Percentiles rank a stretch among this genome's conserved stretches.
These are phyloP conservation scores for Hymenoscyphus infarciens DNA, from an alignment of 2,329 filamentous ascomycete genomes.

Conservation along the genomic window DNA sequence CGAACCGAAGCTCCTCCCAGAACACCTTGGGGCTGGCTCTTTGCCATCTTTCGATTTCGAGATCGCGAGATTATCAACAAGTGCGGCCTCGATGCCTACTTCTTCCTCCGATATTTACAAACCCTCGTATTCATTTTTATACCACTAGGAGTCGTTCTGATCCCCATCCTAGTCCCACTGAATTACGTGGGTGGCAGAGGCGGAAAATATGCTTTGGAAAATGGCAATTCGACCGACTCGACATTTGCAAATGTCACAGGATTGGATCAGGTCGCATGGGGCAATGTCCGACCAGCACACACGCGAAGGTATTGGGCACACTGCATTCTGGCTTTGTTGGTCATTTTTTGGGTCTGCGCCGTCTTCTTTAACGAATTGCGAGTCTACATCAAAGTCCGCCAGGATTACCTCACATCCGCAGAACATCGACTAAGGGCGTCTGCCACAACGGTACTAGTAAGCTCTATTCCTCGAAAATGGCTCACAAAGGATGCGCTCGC, in stretches of 20 bases:
- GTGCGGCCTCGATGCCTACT: slow-evolving; percentile 93
- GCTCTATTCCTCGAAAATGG: slow-evolving; percentile 88
- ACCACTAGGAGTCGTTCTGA: slow-evolving; percentile 70
- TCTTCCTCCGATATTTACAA: slow-evolving; percentile 88
- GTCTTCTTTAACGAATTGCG: slow-evolving; percentile 83
- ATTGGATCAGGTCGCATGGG: slow-evolving; percentile 81
- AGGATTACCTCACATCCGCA: slow-evolving; percentile 90
- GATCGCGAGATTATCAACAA: slow-evolving; percentile 87
- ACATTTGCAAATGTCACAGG: slow-evolving; percentile 43
- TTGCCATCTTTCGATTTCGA: slow-evolving; percentile 63
- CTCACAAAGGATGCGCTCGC: slow-evolving; percentile 75
- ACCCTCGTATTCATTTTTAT: slow-evolving; percentile 89
- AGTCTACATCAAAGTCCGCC: slow-evolving; percentile 87
- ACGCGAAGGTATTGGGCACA: slow-evolving; percentile 79
- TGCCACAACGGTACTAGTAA: slow-evolving; percentile 91
- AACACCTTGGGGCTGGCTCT: slow-evolving; percentile 46
- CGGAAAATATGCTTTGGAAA: slow-evolving; percentile 41
- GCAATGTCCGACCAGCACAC: slow-evolving; percentile 69
- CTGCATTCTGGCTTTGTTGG: slow-evolving; percentile 70
- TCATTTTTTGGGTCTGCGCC: slow-evolving; percentile 80
- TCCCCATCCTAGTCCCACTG: slow-evolving; percentile 82
- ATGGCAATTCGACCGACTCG: slow-evolving; percentile 34
- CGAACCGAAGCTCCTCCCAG: slow-evolving; percentile 70
- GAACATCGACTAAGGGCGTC: slow-evolving; percentile 91
- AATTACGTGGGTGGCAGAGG: slow-evolving; percentile 70